Evolutionary conservation across 2,329 filamentous ascomycete species (phyloP).

Genomic region (Aspergillus unguis): DNA sequence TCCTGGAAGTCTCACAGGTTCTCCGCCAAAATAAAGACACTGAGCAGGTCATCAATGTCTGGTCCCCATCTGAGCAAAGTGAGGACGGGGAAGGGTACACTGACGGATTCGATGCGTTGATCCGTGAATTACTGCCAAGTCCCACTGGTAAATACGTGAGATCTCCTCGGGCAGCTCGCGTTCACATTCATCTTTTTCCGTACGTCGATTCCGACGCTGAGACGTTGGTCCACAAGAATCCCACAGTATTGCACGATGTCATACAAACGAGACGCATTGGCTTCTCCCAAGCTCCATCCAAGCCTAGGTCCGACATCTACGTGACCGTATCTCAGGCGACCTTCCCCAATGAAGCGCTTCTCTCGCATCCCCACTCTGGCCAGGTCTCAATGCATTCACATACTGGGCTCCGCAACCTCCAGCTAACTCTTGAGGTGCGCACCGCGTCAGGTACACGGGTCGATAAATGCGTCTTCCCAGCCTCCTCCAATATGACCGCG

Average conservation of each 20-base stretch:
- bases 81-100: constrained; percentile 58
- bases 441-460: constrained; percentile 74
- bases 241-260: constrained; percentile 79
- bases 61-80: constrained; percentile 60
- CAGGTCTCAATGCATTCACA: constrained; percentile 68
- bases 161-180: constrained; percentile 67
- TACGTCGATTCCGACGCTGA: constrained; percentile 79
- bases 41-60: constrained; percentile 74
- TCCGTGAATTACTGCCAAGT: constrained; percentile 71
- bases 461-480: constrained; percentile 74
- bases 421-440: constrained; percentile 85
- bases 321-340: constrained; percentile 76
- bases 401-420: constrained; percentile 69
- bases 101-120: constrained; percentile 69
- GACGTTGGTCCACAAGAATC: constrained; percentile 75
- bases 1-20: constrained; percentile 70
- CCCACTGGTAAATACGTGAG: constrained; percentile 71
- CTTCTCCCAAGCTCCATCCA: constrained; percentile 87
- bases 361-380: constrained; percentile 72
- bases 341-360: constrained; percentile 64
- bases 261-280: constrained; percentile 82
- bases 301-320: constrained; percentile 90
- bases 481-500: constrained; percentile 74
- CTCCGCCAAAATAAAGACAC: constrained; percentile 68
- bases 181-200: constrained; percentile 74